Percentiles rank a stretch among this genome's conserved stretches.
Conservation (phyloP, 2,329 filamentous ascomycete genomes). For the Colletotrichum filicis region DNA sequence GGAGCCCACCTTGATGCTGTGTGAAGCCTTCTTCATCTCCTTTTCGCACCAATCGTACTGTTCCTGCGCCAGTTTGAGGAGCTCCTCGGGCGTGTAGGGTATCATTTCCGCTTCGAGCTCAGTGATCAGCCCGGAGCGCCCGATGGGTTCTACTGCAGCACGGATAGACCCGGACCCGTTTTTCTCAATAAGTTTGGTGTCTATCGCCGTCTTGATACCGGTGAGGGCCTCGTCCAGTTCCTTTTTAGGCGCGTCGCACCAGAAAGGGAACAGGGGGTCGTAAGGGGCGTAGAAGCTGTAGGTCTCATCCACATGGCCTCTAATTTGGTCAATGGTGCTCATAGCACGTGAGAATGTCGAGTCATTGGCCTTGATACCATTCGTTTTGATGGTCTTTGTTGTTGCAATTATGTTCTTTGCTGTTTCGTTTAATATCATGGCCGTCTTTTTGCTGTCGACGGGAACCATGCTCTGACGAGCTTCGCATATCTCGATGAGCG, state of each 20-base stretch:
- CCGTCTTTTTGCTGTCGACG: slow-evolving; percentile 55
- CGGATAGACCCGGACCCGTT: slow-evolving; percentile 22
- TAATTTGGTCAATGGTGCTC: slow-evolving; percentile 53
- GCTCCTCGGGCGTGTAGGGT: slow-evolving; percentile 66
- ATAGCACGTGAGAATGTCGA: slow-evolving; percentile 38
- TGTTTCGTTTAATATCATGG: slow-evolving; percentile 52
- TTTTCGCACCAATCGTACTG: slow-evolving; percentile 66
- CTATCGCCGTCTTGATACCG: slow-evolving; percentile 49
- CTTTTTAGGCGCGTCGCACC: slow-evolving; percentile 58
- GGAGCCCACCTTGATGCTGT: slow-evolving; percentile 45
- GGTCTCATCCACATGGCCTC: slow-evolving; percentile 55
- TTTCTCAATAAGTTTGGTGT: slow-evolving; percentile 45
- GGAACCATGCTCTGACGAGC: slow-evolving; percentile 56
- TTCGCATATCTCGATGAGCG: slow-evolving; percentile 58
- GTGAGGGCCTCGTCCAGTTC: slow-evolving; percentile 50
- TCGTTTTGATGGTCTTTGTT: slow-evolving; percentile 46
- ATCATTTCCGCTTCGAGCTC: slow-evolving; percentile 68
- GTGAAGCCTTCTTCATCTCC: slow-evolving; percentile 64
- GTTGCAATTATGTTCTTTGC: slow-evolving; percentile 45
- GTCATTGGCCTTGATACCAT: slow-evolving; percentile 40
- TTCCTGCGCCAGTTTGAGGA: slow-evolving; percentile 60
- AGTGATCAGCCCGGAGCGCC: slow-evolving; percentile 58
- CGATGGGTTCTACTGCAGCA: slow-evolving; percentile 63
- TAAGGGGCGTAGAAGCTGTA: slow-evolving; percentile 64
- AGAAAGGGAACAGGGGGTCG: slow-evolving; percentile 68